Base-by-base conservation (phyloP, 106 monocot species). In the Xerophyta viscosa region DNA sequence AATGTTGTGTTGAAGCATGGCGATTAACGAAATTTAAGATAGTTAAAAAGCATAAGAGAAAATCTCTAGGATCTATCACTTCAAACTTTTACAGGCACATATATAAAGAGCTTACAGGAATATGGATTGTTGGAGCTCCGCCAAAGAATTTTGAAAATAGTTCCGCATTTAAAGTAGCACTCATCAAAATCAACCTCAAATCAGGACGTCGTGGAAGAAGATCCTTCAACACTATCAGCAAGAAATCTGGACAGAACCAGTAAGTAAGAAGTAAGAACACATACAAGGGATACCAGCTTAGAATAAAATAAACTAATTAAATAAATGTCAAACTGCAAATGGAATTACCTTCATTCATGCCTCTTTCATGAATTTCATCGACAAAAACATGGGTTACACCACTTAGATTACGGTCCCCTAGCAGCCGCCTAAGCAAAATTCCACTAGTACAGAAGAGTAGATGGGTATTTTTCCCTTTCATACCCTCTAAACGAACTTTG, bases 381-480 rank as follows among this genome's bases (percentile, higher is more conserved):
- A 98, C 98, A 77, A 98, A 98, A 64, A 98, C 98, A 79, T 98
- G 98, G 36, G 98, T 90, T 44, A 98, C 50, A 50, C 98, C 98
- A 76, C 66, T 77, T 50, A 98, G 63, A 70, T 98, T 90, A 31
- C 77, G 82, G 41, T 98, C 98, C 19, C 86, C 79, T 28, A 98
- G 69, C 66, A 98, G 77, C 57, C 98, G 78, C 73, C 98, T 78
- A 17, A 98, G 71, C 58, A 98, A 74, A 77, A 98, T 98, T n/a
- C 98, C 98, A 86, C 98, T 98, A 44, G 98, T 98, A 78, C 98
- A 98, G 66, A 98, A 98, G 62, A 98, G 98, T 19, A 98, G 66
- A 76, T 90, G 90, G 56, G 98, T 98, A 63, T 98, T 88, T 82
- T 98, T 98, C 37, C 98, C 98, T 77, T 79, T 98, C 65, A 82